phyloP scores from a whole-genome alignment of 2,329 filamentous ascomycete genomes.

The Nothophoma quercina region DNA sequence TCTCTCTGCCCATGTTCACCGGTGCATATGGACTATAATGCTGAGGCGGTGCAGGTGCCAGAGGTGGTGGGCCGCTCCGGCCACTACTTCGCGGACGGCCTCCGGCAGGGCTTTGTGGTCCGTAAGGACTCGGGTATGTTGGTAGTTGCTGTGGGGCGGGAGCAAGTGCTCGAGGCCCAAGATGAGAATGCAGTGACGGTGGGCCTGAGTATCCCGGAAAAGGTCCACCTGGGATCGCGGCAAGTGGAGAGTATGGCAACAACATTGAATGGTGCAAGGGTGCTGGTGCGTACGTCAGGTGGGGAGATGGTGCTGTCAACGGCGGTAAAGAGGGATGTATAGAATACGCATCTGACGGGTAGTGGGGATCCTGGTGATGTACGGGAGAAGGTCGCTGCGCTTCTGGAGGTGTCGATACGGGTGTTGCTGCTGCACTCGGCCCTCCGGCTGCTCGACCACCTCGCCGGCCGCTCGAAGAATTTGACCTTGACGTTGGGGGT shows the following conservation, averaged over 20 bases:
- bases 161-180: constrained; percentile 31
- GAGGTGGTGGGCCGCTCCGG: constrained; percentile 32
- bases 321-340: constrained; percentile 26
- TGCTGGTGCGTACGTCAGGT: constrained; percentile 29
- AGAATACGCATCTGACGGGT: constrained; percentile 30
- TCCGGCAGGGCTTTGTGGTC: constrained; percentile 29
- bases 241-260: constrained; percentile 38
- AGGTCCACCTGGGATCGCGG: constrained; percentile 33
- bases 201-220: constrained; percentile 26
- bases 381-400: constrained; percentile 27
- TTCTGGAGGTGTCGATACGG: constrained; percentile 27
- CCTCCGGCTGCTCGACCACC: constrained; percentile 30
- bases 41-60: constrained; percentile 42
- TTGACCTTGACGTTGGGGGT: constrained; percentile 31
- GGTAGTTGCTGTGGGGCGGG: constrained; percentile 36
- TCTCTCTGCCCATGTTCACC: constrained; percentile 26
- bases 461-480: constrained; percentile 32
- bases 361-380: constrained; percentile 26
- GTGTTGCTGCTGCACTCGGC: constrained; percentile 27
- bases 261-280: constrained; percentile 34
- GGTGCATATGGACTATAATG: constrained; percentile 40
- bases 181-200: constrained; percentile 23
- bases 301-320: constrained; percentile 29
- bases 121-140: constrained; percentile 42
- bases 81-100: constrained; percentile 35